Percentiles rank a stretch among this genome's conserved stretches.
phyloP scores from a whole-genome alignment of 2,329 filamentous ascomycete genomes.

The Monosporascus sp. region DNA sequence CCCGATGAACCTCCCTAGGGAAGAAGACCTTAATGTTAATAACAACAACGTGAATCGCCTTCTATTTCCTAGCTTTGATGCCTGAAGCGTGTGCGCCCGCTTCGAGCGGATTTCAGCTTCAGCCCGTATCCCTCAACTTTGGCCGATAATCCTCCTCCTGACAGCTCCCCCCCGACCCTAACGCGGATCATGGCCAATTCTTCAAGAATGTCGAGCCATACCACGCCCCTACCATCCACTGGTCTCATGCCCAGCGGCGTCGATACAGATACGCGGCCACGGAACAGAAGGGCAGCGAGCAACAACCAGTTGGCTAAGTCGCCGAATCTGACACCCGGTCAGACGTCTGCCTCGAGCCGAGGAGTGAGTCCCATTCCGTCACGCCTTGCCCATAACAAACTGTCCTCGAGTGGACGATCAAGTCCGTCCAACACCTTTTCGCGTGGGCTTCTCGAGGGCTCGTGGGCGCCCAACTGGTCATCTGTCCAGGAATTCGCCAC shows the following conservation, averaged over 20 bases:
- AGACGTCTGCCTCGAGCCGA: conserved; percentile 36
- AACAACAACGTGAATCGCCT: neutral
- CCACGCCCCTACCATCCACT: conserved; percentile 40
- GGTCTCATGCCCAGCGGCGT: conserved; percentile 36
- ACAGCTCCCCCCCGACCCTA: neutral
- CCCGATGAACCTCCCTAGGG: neutral
- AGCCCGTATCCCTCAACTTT: conserved; percentile 11
- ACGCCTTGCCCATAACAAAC: conserved; percentile 28
- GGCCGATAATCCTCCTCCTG: neutral
- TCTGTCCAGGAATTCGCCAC: conserved; percentile 51
- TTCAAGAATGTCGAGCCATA: conserved; percentile 15
- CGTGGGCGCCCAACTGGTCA: conserved; percentile 50
- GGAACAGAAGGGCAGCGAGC: conserved; percentile 42
- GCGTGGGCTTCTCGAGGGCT: conserved; percentile 42
- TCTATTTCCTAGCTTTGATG: conserved; percentile 17
- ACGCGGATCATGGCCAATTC: conserved; percentile 22
- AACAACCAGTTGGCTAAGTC: conserved; percentile 20
- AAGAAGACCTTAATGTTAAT: neutral
- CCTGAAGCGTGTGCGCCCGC: conserved; percentile 16
- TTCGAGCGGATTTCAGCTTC: conserved; percentile 20
- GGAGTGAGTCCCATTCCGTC: conserved; percentile 45
- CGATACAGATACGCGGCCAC: conserved; percentile 39
- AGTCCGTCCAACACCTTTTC: conserved; percentile 29
- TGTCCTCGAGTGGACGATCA: conserved; percentile 18
- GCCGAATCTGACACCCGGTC: conserved; percentile 31